Conservation (phyloP, 2,329 filamentous ascomycete genomes). For the Colletotrichum sp. region DNA sequence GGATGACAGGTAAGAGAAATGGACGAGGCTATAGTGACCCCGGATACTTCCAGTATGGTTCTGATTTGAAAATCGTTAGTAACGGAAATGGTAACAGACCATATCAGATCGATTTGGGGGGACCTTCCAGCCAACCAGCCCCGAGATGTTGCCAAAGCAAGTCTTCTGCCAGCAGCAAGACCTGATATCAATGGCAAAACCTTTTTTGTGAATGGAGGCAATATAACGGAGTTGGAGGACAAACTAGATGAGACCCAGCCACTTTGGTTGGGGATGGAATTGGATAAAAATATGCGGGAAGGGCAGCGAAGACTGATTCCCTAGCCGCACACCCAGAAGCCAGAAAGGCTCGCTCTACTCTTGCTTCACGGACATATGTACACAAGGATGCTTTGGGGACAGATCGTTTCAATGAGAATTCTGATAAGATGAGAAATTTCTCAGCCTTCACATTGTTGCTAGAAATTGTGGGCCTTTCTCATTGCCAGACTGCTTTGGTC, state of each 20-base stretch:
- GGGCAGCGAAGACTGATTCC: not conserved
- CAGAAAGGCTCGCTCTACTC: not conserved
- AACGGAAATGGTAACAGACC: not conserved
- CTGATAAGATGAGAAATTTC: not conserved
- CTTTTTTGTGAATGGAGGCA: not conserved
- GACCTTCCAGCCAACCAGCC: not conserved
- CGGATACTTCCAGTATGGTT: not conserved
- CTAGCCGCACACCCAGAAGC: not conserved
- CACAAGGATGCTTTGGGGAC: not conserved
- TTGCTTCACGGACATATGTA: not conserved
- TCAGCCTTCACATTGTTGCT: not conserved
- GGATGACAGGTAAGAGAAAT: not conserved
- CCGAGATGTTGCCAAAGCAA: not conserved
- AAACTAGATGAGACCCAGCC: not conserved
- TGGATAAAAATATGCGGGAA: not conserved
- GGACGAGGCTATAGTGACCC: not conserved
- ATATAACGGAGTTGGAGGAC: not conserved
- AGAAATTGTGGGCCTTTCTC: not conserved
- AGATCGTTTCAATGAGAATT: not conserved
- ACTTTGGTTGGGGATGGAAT: not conserved
- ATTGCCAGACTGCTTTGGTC: not conserved
- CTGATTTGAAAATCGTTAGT: not conserved
- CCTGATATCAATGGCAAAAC: not conserved
- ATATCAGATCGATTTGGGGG: not conserved
- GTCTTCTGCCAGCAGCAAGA: not conserved